Base-by-base conservation (phyloP, 495 filamentous ascomycete genomes). In the Hypoxylon subgilvum region DNA sequence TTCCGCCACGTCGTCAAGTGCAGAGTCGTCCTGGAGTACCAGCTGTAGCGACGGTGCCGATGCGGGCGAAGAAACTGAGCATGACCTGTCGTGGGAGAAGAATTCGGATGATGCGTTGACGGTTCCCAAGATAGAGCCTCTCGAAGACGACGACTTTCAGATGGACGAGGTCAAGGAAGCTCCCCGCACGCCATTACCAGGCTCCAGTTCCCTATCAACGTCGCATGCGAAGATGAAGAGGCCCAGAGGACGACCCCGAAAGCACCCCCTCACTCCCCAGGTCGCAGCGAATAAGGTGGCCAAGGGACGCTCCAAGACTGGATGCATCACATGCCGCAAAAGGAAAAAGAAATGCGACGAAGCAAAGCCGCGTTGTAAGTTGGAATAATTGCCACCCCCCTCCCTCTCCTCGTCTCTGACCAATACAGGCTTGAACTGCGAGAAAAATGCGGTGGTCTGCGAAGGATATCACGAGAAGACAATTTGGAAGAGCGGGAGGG, bases 341-440 rank as follows among this genome's bases (percentile, higher is more conserved):
- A 80, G 92, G 23, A 96, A 96, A 78, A 97, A 96, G 87, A 97
- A 97, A 76, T 97, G 92, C 74, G 92, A 96, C 69, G 92, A 97
- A 77, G 85, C 86, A n/a, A 95, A 92, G 66, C 92, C 92, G 48
- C 77, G 83, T 65, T 96, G 90, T 84, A 80, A 82, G 85, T 75
- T 30, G 31, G 23, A 31, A 17, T 31, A 12, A 34, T 43, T 18
- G 25, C 32, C 30, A 27, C 19, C 19, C n/a, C 18, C 14, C 38
- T 8, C 21, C 19, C n/a, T 19, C 14, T 34, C 8, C 21, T 55
- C 21, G 19, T 41, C 45, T 56, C 70, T 75, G 53, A 71, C 31
- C 6, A 40, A 14, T n/a, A 14, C 50, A 85, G 91, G 91, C 72
- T 78, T 90, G 59, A 93, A 94, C 68, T 96, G 92, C 68, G 86